phyloP scores from a whole-genome alignment of 2,329 filamentous ascomycete genomes.

The Monosporascus sp. region DNA sequence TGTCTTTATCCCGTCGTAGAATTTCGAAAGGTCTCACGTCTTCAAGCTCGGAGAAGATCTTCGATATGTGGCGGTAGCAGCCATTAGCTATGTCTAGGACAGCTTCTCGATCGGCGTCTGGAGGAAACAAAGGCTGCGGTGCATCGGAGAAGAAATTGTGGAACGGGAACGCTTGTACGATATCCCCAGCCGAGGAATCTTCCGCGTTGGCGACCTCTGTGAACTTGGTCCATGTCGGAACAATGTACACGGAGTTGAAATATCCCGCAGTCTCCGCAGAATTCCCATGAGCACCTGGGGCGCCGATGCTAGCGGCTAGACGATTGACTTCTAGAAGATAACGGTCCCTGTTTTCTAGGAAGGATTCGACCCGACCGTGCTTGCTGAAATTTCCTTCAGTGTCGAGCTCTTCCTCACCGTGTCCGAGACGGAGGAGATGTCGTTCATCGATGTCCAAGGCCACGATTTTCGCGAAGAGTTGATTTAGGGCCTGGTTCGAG shows the following conservation, averaged over 20 bases:
- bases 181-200: conserved; percentile 51
- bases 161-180: conserved; percentile 79
- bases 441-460: conserved; percentile 92
- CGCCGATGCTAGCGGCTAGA: conserved; percentile 76
- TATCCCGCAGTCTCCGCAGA: conserved; percentile 96
- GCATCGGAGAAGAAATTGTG: conserved; percentile 80
- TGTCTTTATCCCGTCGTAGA: conserved; percentile 79
- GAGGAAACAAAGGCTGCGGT: conserved; percentile 77
- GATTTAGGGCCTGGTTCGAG: conserved; percentile 96
- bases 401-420: conserved; percentile 90
- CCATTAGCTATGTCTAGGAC: conserved; percentile 72
- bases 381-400: conserved; percentile 88
- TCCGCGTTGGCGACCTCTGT: conserved; percentile 57
- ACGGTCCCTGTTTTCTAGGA: conserved; percentile 77
- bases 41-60: conserved; percentile 86
- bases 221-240: conserved; percentile 85
- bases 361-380: conserved; percentile 88
- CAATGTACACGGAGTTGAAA: conserved; percentile 88
- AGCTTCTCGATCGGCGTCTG: conserved; percentile 57
- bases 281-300: conserved; percentile 89
- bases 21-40: conserved; percentile 96
- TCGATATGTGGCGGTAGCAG: conserved; percentile 82
- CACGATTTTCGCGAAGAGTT: conserved; percentile 97
- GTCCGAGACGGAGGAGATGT: conserved; percentile 84
- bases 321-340: conserved; percentile 81